phyloP scores from a whole-genome alignment of 257 asterid species.

The Buddleja alternifolia region DNA sequence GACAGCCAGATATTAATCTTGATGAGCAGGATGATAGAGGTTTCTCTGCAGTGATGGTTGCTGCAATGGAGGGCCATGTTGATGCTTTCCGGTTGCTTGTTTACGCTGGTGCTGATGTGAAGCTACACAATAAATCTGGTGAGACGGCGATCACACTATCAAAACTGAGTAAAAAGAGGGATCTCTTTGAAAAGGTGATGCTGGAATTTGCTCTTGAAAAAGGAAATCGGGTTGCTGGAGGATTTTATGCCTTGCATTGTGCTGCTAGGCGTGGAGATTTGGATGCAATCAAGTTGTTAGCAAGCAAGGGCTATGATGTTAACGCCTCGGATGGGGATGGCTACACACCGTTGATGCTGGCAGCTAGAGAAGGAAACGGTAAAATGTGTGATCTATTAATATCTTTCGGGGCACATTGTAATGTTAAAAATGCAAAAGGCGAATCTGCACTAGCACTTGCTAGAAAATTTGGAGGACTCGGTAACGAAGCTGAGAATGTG shows the following conservation, averaged over 20 bases:
- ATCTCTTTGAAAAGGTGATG: constrained; percentile 72
- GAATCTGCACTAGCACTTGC: constrained; percentile 73
- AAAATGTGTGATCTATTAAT: constrained; percentile 56
- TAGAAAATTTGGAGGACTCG: constrained; percentile 29
- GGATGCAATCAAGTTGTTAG: constrained; percentile 60
- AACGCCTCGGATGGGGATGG: constrained; percentile 63
- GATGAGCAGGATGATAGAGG: constrained; percentile 71
- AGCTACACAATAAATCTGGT: constrained; percentile 58
- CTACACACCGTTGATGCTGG: constrained; percentile 76
- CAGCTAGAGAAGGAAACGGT: constrained; percentile 74
- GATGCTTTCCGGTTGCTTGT: constrained; percentile 77
- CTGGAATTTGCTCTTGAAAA: constrained; percentile 80
- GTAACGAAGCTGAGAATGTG: constrained; percentile 47
- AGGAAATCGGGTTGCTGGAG: constrained; percentile 60
- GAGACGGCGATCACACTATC: constrained; percentile 67
- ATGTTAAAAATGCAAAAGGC: constrained; percentile 49
- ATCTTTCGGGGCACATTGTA: constrained; percentile 57
- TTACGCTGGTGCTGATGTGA: constrained; percentile 76
- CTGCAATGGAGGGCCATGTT: constrained; percentile 75
- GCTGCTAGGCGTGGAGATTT: constrained; percentile 75
- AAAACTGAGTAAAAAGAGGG: constrained; percentile 48
- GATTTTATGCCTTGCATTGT: constrained; percentile 71
- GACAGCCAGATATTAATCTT: constrained; percentile 42
- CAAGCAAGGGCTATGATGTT: constrained; percentile 60
- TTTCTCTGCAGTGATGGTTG: constrained; percentile 77